phyloP scores from a whole-genome alignment of 208 protist species.

The Crithidia acanthocephali region DNA sequence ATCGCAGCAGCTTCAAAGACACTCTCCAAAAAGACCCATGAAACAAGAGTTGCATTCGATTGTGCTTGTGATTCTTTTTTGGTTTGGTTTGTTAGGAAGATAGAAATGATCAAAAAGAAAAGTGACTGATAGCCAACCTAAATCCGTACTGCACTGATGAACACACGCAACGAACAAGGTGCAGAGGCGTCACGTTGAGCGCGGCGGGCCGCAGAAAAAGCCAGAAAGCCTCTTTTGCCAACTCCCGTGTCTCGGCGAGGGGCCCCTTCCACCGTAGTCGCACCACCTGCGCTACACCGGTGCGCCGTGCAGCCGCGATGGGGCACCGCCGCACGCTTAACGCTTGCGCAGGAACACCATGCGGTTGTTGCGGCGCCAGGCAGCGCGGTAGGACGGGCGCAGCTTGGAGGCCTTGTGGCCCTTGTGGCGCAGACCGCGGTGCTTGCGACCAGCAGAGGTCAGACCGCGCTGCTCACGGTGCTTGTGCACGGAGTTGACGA shows the following conservation, averaged over 20 bases:
- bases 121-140: conserved; percentile 18
- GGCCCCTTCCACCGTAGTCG: neutral
- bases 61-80: conserved; percentile 5
- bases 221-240: neutral
- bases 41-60: too few species aligned
- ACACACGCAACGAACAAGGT: neutral
- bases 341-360: conserved; percentile 93
- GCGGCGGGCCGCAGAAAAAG: neutral
- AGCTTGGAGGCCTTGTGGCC: conserved; percentile 95
- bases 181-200: neutral
- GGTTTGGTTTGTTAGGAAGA: conserved; percentile 3
- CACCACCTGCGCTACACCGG: neutral
- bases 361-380: conserved; percentile 99
- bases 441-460: conserved; percentile 97
- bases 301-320: conserved; percentile 2
- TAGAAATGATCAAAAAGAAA: conserved; percentile 30
- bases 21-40: too few species aligned
- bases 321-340: conserved; percentile 33
- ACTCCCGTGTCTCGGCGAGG: neutral
- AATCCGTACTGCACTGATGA: conserved; percentile 1
- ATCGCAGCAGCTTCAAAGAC: too few species aligned
- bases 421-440: conserved; percentile 97
- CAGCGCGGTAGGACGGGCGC: conserved; percentile 95
- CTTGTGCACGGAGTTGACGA: conserved; percentile 97
- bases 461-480: conserved; percentile 98